Base-by-base conservation (phyloP, 106 monocot species). In the Iris macrosiphon region DNA sequence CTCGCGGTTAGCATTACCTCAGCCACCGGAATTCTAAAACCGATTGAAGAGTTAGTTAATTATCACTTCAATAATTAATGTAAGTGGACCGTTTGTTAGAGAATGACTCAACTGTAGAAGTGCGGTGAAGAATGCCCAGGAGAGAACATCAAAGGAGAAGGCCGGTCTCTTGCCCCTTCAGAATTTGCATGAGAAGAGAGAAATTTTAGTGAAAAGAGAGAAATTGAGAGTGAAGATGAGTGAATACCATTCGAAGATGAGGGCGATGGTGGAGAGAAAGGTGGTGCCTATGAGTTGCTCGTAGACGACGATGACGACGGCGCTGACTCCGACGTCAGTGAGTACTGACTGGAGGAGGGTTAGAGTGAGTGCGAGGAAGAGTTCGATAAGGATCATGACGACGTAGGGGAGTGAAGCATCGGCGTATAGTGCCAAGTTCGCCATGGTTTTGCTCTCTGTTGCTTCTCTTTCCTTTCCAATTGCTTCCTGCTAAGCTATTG, bases 1-100 rank as follows among this genome's bases (percentile, higher is more conserved):
- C 69, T 76, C 19, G 37, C 14, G 26, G 69, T 46, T 21, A 58
- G 2, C 49, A 76, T 4, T 57, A 76, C 31, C 30, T 69, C 57
- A 2, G 45, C 48, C 27, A 69, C 4, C 2, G 49, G 27, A 25
- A 26, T 49, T 25, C 49, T 49, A 49, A 49, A 49, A 27, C 8
- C 22, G 2, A 21, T 3, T 24, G 11, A 6, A 9, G 0, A 2
- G 6, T 25, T 25, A 6, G 7, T 26, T 26, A 8, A 26, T 21
- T 25, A 49, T 11, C 1, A 6, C 8, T 24, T 22, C 27, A 26
- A 11, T 3, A 25, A 19, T 25, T 8, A 49, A 7, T 4, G 27
- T 1, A 25, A 6, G 22, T 25, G 1, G 22, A 24, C 10, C 6
- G 11, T 10, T 6, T 4, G 48, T 2, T 4, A 24, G 49, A 25